These are phyloP conservation scores for Aspergillus ruber DNA, from an alignment of 2,329 filamentous ascomycete species.

Conservation along the genomic window DNA sequence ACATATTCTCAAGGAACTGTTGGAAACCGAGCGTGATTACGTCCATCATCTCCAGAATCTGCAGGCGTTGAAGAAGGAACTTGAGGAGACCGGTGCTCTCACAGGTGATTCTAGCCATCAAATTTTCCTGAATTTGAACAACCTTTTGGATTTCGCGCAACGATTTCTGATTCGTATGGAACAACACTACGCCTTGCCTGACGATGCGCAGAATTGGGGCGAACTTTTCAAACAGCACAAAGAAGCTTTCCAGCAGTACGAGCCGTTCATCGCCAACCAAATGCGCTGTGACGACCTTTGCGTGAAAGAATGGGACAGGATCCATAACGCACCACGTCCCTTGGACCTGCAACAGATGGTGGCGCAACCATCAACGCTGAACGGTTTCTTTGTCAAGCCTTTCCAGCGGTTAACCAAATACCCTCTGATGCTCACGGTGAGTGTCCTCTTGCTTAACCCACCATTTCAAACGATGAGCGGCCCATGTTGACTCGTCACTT, in stretches of 20 bases:
- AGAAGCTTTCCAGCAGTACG: conserved; percentile 84
- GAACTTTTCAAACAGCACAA: conserved; percentile 79
- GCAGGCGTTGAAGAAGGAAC: conserved; percentile 80
- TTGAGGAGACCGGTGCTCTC: conserved; percentile 81
- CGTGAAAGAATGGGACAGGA: conserved; percentile 78
- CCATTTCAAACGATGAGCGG: not conserved
- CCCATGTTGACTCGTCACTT: conserved; percentile 2
- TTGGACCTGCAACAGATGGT: conserved; percentile 66
- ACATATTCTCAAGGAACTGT: conserved; percentile 83
- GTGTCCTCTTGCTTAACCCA: conserved; percentile 9
- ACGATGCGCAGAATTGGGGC: conserved; percentile 83
- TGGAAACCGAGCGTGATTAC: conserved; percentile 94
- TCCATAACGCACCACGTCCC: conserved; percentile 62
- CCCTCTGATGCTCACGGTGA: conserved; percentile 76
- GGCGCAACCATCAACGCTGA: conserved; percentile 77
- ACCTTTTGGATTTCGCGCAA: conserved; percentile 89
- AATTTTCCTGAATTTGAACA: conserved; percentile 94
- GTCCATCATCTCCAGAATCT: conserved; percentile 94
- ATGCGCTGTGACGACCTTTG: conserved; percentile 82
- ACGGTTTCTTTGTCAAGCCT: conserved; percentile 89
- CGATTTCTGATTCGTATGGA: conserved; percentile 93
- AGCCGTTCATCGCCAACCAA: conserved; percentile 96
- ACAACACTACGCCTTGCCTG: conserved; percentile 80
- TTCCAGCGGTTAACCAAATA: conserved; percentile 96
- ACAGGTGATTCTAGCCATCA: conserved; percentile 86